Evolutionary conservation across 495 filamentous ascomycete species (phyloP), one percentile per base, ranked within the genome.

Genomic region (Pyronema domesticum): DNA sequence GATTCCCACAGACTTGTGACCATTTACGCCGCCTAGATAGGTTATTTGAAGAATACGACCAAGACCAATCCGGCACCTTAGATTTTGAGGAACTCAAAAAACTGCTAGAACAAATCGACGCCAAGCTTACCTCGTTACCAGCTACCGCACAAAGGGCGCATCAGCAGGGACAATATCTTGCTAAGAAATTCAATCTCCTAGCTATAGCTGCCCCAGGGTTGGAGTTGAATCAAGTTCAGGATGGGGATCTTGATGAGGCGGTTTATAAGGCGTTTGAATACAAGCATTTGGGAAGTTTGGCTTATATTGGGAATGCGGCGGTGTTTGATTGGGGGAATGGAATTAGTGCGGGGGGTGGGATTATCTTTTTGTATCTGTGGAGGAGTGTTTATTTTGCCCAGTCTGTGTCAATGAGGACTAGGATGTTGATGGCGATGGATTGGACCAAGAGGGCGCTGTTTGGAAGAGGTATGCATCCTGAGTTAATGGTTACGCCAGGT

Each of bases 201-300:
- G 86, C 89, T 2, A 75, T 82, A 40, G 80, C 83, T 0, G 74
- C 82, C 0, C 82, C 85, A 0, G 91, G 89, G 3, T 68, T 96
- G 63, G 63, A 61, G 37, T 77, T 79, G 19, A 96, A 96, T 60
- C 76, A 93, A 30, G 75, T 96, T 37, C 70, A 76, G 45, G 82
- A 95, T 60, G 93, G 93, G 13, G 91, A 96, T 65, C 68, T 95
- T 0, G 93, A 99, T 60, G 86, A 87, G 37, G 83, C 86, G 0
- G 80, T 93, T 35, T 96, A 94, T 70, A 94, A 88, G 68, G 86
- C 91, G 0, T 99, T 99, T 67, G 83, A 89, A 68, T 99, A 99
- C 61, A 80, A 76, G 60, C 89, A 99, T 60, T 70, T 96, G 15
- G 93, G 93, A 23, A 91, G 81, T 58, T 67, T 99, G 64, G 93